phyloP scores from a whole-genome alignment of 257 asterid genomes.

The Orobanche coerulescens region DNA sequence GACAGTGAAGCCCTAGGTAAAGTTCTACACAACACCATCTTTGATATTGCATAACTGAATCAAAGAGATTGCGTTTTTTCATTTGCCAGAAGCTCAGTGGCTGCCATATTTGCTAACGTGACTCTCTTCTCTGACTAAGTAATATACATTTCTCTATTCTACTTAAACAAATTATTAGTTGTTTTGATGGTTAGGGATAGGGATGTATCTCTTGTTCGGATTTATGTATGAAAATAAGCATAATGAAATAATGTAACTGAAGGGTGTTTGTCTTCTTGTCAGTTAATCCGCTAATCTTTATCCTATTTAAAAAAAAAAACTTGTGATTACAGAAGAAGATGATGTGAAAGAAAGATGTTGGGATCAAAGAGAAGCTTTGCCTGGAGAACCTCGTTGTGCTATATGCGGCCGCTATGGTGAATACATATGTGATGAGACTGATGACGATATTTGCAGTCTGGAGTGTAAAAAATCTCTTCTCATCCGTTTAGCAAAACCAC shows the following conservation, averaged over 20 bases:
- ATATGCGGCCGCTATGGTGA: slow-evolving; percentile 91
- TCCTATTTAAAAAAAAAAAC: not conserved
- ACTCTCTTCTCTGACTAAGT: not conserved
- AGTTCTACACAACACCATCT: not conserved
- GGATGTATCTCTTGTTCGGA: not conserved
- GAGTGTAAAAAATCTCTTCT: slow-evolving; percentile 69
- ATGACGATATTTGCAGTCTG: slow-evolving; percentile 81
- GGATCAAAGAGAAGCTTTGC: slow-evolving; percentile 84
- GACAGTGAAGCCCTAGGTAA: slow-evolving; percentile 33
- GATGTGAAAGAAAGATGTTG: slow-evolving; percentile 62
- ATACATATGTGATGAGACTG: slow-evolving; percentile 83
- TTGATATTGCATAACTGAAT: not conserved
- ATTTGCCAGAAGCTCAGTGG: not conserved
- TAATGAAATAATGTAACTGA: not conserved
- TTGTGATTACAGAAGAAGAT: slow-evolving; percentile 37
- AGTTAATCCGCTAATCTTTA: slow-evolving; percentile 1
- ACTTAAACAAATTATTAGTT: not conserved
- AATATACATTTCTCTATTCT: not conserved
- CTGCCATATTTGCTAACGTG: not conserved
- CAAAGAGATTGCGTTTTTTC: not conserved
- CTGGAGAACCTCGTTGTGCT: slow-evolving; percentile 68
- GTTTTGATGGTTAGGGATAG: not conserved
- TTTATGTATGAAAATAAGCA: not conserved
- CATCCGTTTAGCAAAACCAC: slow-evolving; percentile 30
- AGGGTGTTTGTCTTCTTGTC: not conserved